Evolutionary conservation across 371 early-diverging fungal genomes (phyloP).

Genomic region (Rhizopus arrhizus): DNA sequence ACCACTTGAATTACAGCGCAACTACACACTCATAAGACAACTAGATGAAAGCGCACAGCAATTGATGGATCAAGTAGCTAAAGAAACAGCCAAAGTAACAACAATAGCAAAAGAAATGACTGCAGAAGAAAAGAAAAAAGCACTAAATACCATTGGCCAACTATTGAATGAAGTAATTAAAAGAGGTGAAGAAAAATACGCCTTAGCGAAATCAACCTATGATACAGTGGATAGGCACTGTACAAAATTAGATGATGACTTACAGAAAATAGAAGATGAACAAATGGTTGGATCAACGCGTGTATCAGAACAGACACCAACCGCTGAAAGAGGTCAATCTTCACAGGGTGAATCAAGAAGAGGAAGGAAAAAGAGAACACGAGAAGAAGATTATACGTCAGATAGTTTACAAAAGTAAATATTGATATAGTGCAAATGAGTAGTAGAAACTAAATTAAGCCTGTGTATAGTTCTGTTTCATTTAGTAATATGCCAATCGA

Average conservation of each 20-base stretch:
- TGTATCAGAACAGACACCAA: constrained; percentile 5
- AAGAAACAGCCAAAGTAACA: constrained; percentile 25
- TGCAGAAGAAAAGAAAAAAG: constrained; percentile 57
- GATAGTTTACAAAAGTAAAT: neutral
- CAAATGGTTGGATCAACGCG: constrained; percentile 71
- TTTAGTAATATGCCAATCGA: constrained; percentile 83
- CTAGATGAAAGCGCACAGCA: constrained; percentile 82
- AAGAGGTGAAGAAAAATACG: constrained; percentile 92
- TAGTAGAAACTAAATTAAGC: constrained; percentile 1
- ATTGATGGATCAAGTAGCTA: constrained; percentile 61
- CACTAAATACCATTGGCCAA: constrained; percentile 62
- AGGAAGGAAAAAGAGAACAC: constrained; percentile 18
- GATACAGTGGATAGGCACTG: constrained; percentile 94
- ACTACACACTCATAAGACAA: constrained; percentile 87
- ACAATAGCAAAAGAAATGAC: constrained; percentile 12
- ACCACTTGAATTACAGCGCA: constrained; percentile 87
- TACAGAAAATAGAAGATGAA: constrained; percentile 88
- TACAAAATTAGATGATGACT: constrained; percentile 86
- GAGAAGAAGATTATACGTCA: neutral
- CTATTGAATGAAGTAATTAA: constrained; percentile 72
- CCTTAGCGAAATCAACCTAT: constrained; percentile 89
- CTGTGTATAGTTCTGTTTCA: constrained; percentile 35
- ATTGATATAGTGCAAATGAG: neutral
- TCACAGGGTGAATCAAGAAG: constrained; percentile 10
- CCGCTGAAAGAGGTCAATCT: neutral